Base-by-base conservation (phyloP, 2,329 filamentous ascomycete species). In the Calycina marina region DNA sequence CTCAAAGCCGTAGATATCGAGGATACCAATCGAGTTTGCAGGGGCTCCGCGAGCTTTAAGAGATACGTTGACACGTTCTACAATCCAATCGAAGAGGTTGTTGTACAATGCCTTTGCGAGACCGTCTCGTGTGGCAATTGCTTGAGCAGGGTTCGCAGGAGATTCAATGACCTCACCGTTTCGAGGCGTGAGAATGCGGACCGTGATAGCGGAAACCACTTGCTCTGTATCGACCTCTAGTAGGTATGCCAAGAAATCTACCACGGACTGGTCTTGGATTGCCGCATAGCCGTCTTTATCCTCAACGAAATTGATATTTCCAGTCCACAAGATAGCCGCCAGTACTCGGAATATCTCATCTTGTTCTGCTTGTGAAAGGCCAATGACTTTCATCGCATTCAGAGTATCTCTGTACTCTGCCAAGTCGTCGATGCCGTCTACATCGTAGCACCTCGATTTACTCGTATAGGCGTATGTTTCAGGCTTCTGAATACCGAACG, bases 1-100 rank as follows among this genome's bases (percentile, higher is more conserved):
- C 54, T 98, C 90, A 51, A 98, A 98, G 2, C 90, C 90, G 55
- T 98, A 98, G 45, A 98, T 98, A 66, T 98, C 90, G 44, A 98
- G 67, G 52, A 98, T 96, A 52, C 90, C 90, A 45, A 98, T 90
- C 3, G 82, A 82, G 55, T 94, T 90, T 25, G 72, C 62, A 3
- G 86, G 70, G 0, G 72, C 60, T 30, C 82, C 79, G 40, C 76
- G 72, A 13, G 88, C 81, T 54, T 82, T 77, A 38, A 96, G 60
- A 4, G 88, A 93, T 43, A 77, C 71, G 57, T 96, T 96, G 45
- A 96, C 77, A 44, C 90, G 78, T 48, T 79, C 72, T 13, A 96
- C 86, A 43, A 98, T 96, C 90, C 90, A 98, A 57, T 98, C 88
- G 48, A 98, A 98, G 34, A 98, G 69, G 53, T 94, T 94, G 65